phyloP scores from a whole-genome alignment of 805 yeast species.

The Candida broadrunensis region DNA sequence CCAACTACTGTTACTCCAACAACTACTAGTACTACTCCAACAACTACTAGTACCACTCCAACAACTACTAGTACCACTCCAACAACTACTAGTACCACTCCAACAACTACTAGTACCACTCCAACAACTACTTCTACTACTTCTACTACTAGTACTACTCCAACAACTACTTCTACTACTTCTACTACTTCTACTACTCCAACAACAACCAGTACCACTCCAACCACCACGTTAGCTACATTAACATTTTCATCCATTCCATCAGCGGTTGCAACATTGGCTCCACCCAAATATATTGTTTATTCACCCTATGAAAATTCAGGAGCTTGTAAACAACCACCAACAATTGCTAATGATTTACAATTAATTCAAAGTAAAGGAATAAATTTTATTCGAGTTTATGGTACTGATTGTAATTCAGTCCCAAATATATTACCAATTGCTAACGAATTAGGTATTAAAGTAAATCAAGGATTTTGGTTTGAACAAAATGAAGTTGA shows the following conservation, averaged over 20 bases:
- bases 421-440: slow-evolving; percentile 63
- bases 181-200: slow-evolving; percentile 23
- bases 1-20: slow-evolving; percentile 17
- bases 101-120: slow-evolving; percentile 11
- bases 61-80: slow-evolving; percentile 8
- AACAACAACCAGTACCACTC: slow-evolving; percentile 13
- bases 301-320: slow-evolving; percentile 77
- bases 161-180: slow-evolving; percentile 11
- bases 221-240: slow-evolving; percentile 11
- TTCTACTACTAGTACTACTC: slow-evolving; percentile 9
- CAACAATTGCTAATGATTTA: slow-evolving; percentile 58
- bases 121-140: slow-evolving; percentile 12
- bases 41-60: slow-evolving; percentile 13
- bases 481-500: slow-evolving; percentile 61
- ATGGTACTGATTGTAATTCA: slow-evolving; percentile 84
- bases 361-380: slow-evolving; percentile 55
- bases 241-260: slow-evolving; percentile 12
- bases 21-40: slow-evolving; percentile 15
- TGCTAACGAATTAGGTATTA: slow-evolving; percentile 57
- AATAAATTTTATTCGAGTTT: slow-evolving; percentile 65
- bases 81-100: slow-evolving; percentile 7
- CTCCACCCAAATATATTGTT: slow-evolving; percentile 58
- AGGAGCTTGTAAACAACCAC: slow-evolving; percentile 62
- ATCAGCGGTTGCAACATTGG: slow-evolving; percentile 15
- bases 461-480: slow-evolving; percentile 87